Conservation (phyloP, 1,284 basidiomycete genomes). For the Cryptococcus floricola region DNA sequence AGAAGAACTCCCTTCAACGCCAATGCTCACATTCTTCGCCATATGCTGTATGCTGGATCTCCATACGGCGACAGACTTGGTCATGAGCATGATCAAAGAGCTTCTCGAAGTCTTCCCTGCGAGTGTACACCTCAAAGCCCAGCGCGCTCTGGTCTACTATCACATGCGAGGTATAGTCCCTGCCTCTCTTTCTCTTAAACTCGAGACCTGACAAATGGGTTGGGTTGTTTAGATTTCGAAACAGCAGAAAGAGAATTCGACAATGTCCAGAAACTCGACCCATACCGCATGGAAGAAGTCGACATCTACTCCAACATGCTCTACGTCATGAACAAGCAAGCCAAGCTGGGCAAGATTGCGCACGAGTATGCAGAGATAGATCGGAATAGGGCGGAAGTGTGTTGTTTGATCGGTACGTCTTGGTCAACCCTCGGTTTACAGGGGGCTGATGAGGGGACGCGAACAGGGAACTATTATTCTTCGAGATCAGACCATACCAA, state of each 20-base stretch:
- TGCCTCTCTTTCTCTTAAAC: background rate
- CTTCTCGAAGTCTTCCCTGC: constrained; percentile 77
- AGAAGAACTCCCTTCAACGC: constrained; percentile 38
- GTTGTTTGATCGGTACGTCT: constrained; percentile 79
- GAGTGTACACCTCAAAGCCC: constrained; percentile 80
- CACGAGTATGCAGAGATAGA: constrained; percentile 84
- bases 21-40: constrained; percentile 66
- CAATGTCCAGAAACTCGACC: constrained; percentile 72
- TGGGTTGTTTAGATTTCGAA: constrained; percentile 66
- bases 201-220: background rate
- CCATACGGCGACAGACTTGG: constrained; percentile 78
- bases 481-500: constrained; percentile 89
- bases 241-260: constrained; percentile 80
- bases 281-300: constrained; percentile 88
- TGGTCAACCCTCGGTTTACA: background rate
- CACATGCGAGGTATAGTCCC: constrained; percentile 71
- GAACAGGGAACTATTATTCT: constrained; percentile 90
- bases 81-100: constrained; percentile 67
- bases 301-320: constrained; percentile 97
- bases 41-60: constrained; percentile 84
- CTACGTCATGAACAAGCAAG: constrained; percentile 84
- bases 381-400: constrained; percentile 88
- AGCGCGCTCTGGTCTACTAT: constrained; percentile 81
- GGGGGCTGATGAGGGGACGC: background rate
- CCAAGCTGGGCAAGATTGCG: constrained; percentile 85